phyloP scores from a whole-genome alignment of 148 eudicot genomes.

The Rhododendron griersonianum region DNA sequence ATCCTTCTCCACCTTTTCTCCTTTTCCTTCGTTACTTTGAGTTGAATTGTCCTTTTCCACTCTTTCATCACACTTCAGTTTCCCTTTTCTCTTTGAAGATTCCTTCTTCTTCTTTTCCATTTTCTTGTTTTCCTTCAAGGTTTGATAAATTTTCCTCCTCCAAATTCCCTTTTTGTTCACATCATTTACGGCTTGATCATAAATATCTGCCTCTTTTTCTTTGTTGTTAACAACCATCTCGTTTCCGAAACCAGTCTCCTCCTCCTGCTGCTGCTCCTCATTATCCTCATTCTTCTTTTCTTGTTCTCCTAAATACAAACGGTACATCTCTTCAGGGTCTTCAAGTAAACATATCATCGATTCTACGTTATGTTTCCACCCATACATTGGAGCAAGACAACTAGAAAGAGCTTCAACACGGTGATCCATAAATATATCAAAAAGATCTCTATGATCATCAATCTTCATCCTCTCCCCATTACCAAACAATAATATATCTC shows the following conservation, averaged over 20 bases:
- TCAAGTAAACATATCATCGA: conserved; percentile 44
- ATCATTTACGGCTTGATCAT: background rate
- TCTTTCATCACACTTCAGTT: background rate
- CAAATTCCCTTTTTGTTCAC: background rate
- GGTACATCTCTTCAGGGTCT: conserved; percentile 37
- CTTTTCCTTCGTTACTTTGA: background rate
- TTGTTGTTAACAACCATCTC: background rate
- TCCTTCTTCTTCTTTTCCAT: background rate
- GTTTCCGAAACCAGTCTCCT: background rate
- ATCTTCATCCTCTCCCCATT: conserved; percentile 55
- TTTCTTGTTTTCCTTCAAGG: conserved; percentile 15
- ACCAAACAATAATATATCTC: conserved; percentile 57
- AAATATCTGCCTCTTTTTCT: background rate
- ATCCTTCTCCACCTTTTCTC: background rate
- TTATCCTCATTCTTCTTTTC: background rate
- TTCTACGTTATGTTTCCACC: conserved; percentile 37
- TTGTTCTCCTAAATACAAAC: conserved; percentile 22
- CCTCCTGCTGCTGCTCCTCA: background rate
- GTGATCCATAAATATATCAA: conserved; percentile 38
- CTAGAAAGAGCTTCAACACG: conserved; percentile 21
- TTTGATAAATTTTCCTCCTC: conserved; percentile 17
- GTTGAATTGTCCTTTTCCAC: background rate
- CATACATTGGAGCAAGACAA: conserved; percentile 38
- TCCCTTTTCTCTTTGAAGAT: background rate
- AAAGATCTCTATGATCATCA: conserved; percentile 30